phyloP scores from a whole-genome alignment of 108 stramenopile species.

The Nitzschia putrida region DNA sequence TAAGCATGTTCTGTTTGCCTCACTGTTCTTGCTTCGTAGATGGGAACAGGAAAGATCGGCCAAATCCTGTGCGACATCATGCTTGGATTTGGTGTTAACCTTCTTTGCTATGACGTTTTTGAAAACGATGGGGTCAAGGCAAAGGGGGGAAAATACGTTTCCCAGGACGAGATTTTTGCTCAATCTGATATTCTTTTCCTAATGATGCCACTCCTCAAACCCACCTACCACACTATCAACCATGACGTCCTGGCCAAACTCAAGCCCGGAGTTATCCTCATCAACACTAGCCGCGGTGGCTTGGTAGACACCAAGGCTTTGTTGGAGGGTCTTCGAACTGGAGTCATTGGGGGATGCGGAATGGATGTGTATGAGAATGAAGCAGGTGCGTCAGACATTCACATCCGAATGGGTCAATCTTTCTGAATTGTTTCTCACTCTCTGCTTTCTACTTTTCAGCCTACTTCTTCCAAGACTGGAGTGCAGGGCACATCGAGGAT shows the following conservation, averaged over 20 bases:
- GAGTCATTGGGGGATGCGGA: constrained; percentile 62
- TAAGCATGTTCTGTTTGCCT: not conserved
- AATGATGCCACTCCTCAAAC: constrained; percentile 70
- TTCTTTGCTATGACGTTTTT: constrained; percentile 72
- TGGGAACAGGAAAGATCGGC: constrained; percentile 70
- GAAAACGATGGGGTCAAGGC: constrained; percentile 58
- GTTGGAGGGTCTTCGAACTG: constrained; percentile 57
- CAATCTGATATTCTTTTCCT: constrained; percentile 74
- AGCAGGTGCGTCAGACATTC: constrained; percentile 14
- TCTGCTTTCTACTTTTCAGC: not conserved
- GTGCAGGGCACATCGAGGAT: constrained; percentile 54
- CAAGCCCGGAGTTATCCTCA: constrained; percentile 64
- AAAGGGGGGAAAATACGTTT: constrained; percentile 74
- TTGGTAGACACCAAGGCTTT: constrained; percentile 70
- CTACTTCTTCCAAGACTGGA: constrained; percentile 85
- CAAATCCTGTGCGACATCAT: constrained; percentile 74
- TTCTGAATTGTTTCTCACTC: too few relatives aligned
- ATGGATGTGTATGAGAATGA: constrained; percentile 82
- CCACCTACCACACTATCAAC: constrained; percentile 67
- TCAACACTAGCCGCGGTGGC: constrained; percentile 80
- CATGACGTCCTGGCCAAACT: constrained; percentile 45
- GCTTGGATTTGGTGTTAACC: constrained; percentile 72
- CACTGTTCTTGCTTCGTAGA: not conserved
- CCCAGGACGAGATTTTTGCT: constrained; percentile 64
- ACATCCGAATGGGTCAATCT: too few relatives aligned